phyloP scores from a whole-genome alignment of 2,329 filamentous ascomycete genomes.

The Metarhizium sp. region DNA sequence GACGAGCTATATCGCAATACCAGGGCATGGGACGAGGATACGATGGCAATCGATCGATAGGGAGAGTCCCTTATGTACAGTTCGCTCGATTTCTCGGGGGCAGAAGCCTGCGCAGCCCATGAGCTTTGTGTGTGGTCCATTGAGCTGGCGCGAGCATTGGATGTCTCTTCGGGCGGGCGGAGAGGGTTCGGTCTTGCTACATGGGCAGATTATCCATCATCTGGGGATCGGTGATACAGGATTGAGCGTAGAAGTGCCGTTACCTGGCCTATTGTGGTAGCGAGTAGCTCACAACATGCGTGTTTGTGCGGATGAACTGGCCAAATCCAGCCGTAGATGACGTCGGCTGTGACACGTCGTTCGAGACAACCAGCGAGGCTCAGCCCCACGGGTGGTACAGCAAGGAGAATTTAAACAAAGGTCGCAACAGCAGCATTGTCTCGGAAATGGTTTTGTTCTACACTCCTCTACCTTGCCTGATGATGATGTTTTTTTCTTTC shows the following conservation, averaged over 20 bases:
- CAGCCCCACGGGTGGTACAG: no score
- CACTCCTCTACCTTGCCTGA: no score
- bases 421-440: no score
- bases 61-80: conserved; percentile 81
- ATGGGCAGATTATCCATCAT: conserved; percentile 12
- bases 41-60: conserved; percentile 78
- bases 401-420: no score
- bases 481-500: no score
- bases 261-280: neutral
- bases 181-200: conserved; percentile 3
- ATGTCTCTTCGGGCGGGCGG: conserved; percentile 6
- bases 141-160: conserved; percentile 7
- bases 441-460: no score
- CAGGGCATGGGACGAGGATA: conserved; percentile 68
- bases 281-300: neutral
- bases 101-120: conserved; percentile 37
- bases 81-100: conserved; percentile 56
- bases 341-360: neutral
- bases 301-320: neutral
- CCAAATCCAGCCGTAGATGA: neutral
- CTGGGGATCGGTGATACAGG: neutral
- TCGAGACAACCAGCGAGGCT: no score
- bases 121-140: conserved; percentile 40
- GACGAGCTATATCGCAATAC: conserved; percentile 72
- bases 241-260: neutral